Evolutionary conservation across 2,329 filamentous ascomycete species (phyloP).

Genomic region (Leptosphaerulina australis): DNA sequence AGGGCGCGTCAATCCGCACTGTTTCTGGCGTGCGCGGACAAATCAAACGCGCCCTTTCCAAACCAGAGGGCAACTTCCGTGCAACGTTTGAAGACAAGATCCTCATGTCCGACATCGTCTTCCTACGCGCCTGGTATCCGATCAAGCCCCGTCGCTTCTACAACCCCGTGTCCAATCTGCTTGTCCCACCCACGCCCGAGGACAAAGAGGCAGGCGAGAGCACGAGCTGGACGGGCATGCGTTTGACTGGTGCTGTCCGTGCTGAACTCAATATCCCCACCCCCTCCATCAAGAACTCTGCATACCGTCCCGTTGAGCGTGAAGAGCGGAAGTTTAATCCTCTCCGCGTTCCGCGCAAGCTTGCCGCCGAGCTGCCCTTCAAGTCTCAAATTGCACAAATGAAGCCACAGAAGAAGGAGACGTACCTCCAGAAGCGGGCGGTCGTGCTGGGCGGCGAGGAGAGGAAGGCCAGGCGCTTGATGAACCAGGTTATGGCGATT

Average conservation of each 20-base stretch:
- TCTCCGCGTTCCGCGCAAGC: conserved; percentile 74
- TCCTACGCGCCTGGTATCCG: conserved; percentile 95
- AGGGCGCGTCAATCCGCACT: conserved; percentile 93
- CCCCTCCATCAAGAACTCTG: conserved; percentile 80
- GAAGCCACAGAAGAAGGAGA: conserved; percentile 77
- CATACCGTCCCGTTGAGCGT: conserved; percentile 71
- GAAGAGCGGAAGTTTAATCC: conserved; percentile 61
- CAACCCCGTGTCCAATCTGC: conserved; percentile 91
- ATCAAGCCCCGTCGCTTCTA: conserved; percentile 96
- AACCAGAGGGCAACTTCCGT: conserved; percentile 93
- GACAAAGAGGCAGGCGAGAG: conserved; percentile 41
- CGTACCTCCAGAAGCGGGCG: conserved; percentile 94
- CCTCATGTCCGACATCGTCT: conserved; percentile 93
- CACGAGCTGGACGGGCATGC: conserved; percentile 82
- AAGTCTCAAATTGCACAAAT: conserved; percentile 86
- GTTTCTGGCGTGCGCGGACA: conserved; percentile 95
- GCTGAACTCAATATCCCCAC: conserved; percentile 75
- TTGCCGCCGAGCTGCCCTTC: conserved; percentile 86
- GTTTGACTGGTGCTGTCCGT: conserved; percentile 89
- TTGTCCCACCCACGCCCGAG: conserved; percentile 60
- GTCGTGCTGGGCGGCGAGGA: conserved; percentile 87
- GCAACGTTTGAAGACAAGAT: conserved; percentile 99
- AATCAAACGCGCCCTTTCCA: conserved; percentile 92
- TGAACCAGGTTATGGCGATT: conserved; percentile 91
- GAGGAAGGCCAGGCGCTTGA: conserved; percentile 82